phyloP scores from a whole-genome alignment of 2,329 filamentous ascomycete species.

The Fusarium sp. region DNA sequence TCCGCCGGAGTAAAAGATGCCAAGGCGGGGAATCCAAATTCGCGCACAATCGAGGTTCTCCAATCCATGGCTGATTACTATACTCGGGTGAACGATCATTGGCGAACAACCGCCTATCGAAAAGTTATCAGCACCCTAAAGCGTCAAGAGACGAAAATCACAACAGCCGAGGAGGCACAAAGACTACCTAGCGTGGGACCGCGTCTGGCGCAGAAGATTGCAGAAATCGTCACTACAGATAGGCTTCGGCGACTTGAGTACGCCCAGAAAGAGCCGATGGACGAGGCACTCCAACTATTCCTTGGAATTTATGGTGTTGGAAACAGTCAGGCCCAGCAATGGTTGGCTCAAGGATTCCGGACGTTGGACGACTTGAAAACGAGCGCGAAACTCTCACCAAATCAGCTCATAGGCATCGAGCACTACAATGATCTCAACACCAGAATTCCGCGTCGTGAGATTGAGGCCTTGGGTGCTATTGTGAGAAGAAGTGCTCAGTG shows the following conservation, averaged over 20 bases:
- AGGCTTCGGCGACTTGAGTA: slow-evolving; percentile 77
- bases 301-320: slow-evolving; percentile 84
- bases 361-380: slow-evolving; percentile 76
- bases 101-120: slow-evolving; percentile 80
- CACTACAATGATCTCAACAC: slow-evolving; percentile 82
- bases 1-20: slow-evolving; percentile 59
- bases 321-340: slow-evolving; percentile 73
- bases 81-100: slow-evolving; percentile 77
- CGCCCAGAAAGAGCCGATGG: slow-evolving; percentile 72
- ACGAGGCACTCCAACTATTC: slow-evolving; percentile 74
- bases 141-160: slow-evolving; percentile 71
- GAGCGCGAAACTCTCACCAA: slow-evolving; percentile 71
- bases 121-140: slow-evolving; percentile 79
- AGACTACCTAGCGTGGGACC: slow-evolving; percentile 75
- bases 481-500: slow-evolving; percentile 68
- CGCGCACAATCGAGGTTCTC: slow-evolving; percentile 78
- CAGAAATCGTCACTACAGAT: slow-evolving; percentile 84
- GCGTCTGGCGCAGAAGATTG: slow-evolving; percentile 84
- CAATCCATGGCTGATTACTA: slow-evolving; percentile 85
- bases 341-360: slow-evolving; percentile 79
- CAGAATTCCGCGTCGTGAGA: slow-evolving; percentile 81
- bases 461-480: slow-evolving; percentile 73
- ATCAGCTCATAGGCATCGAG: slow-evolving; percentile 80
- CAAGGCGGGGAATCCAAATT: slow-evolving; percentile 72
- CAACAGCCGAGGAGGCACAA: slow-evolving; percentile 75